These are phyloP conservation scores for Bodo saltans DNA, from an alignment of 78 protist species.

Conservation along the genomic window DNA sequence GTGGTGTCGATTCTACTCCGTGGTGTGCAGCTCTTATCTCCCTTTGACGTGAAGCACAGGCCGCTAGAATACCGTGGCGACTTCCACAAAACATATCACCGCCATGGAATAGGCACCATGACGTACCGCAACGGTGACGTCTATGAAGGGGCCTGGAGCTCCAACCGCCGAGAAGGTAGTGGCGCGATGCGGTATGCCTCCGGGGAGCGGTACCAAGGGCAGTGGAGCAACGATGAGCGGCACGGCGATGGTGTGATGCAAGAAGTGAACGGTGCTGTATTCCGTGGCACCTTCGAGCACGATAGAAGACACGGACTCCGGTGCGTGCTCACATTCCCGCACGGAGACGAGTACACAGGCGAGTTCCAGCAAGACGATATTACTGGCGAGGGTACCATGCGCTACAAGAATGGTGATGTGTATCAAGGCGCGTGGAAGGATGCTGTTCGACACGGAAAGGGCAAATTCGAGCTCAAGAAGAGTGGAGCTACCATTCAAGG, in stretches of 20 bases:
- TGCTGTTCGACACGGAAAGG: neutral
- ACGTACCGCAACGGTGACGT: constrained; percentile 35
- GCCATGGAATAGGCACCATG: constrained; percentile 27
- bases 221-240: constrained; percentile 35
- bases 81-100: neutral
- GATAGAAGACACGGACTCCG: constrained; percentile 3
- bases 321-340: neutral
- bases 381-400: constrained; percentile 8
- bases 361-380: neutral
- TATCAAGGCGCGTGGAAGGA: constrained; percentile 21
- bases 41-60: neutral
- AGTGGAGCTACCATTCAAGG: neutral
- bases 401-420: constrained; percentile 19
- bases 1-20: neutral
- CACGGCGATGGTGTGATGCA: constrained; percentile 40
- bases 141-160: constrained; percentile 43
- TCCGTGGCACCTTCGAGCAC: neutral
- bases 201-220: constrained; percentile 40
- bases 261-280: constrained; percentile 7
- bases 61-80: neutral
- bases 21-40: neutral
- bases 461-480: neutral
- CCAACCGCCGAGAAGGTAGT: constrained; percentile 31
- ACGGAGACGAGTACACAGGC: constrained; percentile 30
- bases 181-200: constrained; percentile 36